Evolutionary conservation across 1,284 basidiomycete genomes (phyloP), one percentile per base, ranked within the genome.

Genomic region (Malassezia dermatis): DNA sequence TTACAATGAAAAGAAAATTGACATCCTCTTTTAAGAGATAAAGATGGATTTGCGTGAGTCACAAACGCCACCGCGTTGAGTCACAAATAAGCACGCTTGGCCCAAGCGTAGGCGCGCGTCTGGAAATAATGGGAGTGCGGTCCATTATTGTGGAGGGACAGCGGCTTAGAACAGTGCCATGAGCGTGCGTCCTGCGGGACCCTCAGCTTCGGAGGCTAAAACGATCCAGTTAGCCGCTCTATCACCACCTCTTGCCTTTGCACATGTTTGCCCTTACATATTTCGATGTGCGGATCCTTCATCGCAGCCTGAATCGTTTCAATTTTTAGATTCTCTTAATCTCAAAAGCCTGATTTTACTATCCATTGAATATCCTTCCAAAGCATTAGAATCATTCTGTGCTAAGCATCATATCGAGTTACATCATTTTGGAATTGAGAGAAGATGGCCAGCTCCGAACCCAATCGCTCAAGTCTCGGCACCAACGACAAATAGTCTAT

Each of bases 281-380:
- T 70, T 64, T 26, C 66, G 69, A 12, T 64, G 59, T 4, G 62
- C 58, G 0, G 63, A 64, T 12, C 65, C 64, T 0, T 34, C 56
- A 0, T 26, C 34, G 10, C 24, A 27, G 12, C 56, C 61, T 3
- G 51, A 53, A 11, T 65, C 57, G 27, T 62, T 62, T 21, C 31
- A 53, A 5, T 68, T 66, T 53, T 42, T 71, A 0, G 57, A 60
- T 28, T 54, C 59, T 0, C 60, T 73, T 0, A 52, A 61, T 2
- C 61, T 71, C 8, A 53, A 53, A 10, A 71, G 64, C n/a, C 58
- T 71, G 26, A 51, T 73, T 10, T 58, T 65, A 4, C 60, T 73
- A 4, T 65, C 68, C 0, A 62, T 68, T 13, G 71, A 73, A 42
- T 52, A 64, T 17, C 65, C 65, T 12, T 64, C 69, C 1, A 56